Evolutionary conservation across 805 yeast genomes (phyloP).

Genomic region (Jamesozyma piceae): DNA sequence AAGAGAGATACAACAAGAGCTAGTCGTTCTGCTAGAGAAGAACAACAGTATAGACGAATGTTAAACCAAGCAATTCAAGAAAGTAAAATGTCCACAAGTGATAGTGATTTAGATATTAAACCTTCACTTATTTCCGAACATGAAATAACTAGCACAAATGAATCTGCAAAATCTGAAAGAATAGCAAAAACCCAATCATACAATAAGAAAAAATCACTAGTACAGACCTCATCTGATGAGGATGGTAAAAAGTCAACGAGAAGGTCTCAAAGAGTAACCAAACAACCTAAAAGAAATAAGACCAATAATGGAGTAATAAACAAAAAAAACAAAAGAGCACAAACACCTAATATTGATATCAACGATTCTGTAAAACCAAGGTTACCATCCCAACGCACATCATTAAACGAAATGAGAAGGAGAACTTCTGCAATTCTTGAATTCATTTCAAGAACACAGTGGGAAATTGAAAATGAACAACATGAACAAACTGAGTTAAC

Average conservation of each 20-base stretch:
- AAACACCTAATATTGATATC: neutral
- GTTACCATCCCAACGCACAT: constrained; percentile 64
- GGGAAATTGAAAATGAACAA: constrained; percentile 71
- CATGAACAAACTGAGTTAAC: constrained; percentile 44
- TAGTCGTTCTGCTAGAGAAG: constrained; percentile 34
- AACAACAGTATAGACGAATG: constrained; percentile 36
- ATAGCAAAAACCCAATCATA: neutral
- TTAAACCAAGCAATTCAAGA: constrained; percentile 35
- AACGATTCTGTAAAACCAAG: constrained; percentile 64
- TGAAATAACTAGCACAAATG: neutral
- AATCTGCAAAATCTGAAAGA: neutral
- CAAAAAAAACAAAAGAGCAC: neutral
- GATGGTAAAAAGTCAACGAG: neutral
- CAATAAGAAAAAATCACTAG: neutral
- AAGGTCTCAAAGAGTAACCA: neutral
- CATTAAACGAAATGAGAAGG: constrained; percentile 76
- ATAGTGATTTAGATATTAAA: neutral
- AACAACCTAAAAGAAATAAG: constrained; percentile 2
- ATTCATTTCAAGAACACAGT: constrained; percentile 78
- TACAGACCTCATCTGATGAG: neutral
- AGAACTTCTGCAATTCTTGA: constrained; percentile 87
- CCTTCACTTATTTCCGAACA: neutral
- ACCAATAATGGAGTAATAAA: constrained; percentile 7
- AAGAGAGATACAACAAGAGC: constrained; percentile 28
- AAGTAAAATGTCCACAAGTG: constrained; percentile 13